Evolutionary conservation across 306 rosid species (phyloP).

Genomic region (Echinosophora koreensis): DNA sequence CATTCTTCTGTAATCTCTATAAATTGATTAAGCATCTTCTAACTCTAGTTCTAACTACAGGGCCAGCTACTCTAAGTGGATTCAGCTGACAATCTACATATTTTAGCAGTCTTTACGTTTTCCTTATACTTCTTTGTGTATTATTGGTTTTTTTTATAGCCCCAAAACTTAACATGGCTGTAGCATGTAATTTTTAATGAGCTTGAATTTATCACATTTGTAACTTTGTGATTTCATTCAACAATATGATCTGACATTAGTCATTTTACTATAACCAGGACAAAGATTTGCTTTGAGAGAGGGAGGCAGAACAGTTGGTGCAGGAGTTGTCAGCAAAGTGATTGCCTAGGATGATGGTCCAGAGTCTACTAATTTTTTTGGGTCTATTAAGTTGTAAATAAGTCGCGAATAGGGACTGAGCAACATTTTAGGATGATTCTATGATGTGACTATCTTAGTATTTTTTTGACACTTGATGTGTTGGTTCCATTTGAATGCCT

Average conservation of each 20-base stretch:
- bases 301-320: slow-evolving; percentile 94
- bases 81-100: no score
- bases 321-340: slow-evolving; percentile 91
- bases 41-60: not conserved
- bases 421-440: slow-evolving; percentile 38
- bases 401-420: slow-evolving; percentile 27
- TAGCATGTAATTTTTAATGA: not conserved
- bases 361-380: slow-evolving; percentile 13
- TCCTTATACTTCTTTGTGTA: not conserved
- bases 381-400: slow-evolving; percentile 44
- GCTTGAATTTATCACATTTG: not conserved
- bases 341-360: slow-evolving; percentile 53
- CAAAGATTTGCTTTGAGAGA: slow-evolving; percentile 93
- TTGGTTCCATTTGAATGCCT: slow-evolving; percentile 33
- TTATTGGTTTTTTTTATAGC: not conserved
- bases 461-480: slow-evolving; percentile 31
- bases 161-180: not conserved
- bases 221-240: not conserved
- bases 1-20: not conserved
- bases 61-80: not conserved
- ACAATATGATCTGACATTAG: slow-evolving; percentile 27
- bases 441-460: slow-evolving; percentile 9
- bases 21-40: slow-evolving; percentile 2
- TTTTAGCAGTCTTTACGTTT: not conserved
- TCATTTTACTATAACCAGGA: slow-evolving; percentile 59